A percentile compares a stretch with the other conserved stretches of the same genome.
Evolutionary conservation across 2,329 filamentous ascomycete species (phyloP).

Genomic region (Biscogniauxia mediterranea): DNA sequence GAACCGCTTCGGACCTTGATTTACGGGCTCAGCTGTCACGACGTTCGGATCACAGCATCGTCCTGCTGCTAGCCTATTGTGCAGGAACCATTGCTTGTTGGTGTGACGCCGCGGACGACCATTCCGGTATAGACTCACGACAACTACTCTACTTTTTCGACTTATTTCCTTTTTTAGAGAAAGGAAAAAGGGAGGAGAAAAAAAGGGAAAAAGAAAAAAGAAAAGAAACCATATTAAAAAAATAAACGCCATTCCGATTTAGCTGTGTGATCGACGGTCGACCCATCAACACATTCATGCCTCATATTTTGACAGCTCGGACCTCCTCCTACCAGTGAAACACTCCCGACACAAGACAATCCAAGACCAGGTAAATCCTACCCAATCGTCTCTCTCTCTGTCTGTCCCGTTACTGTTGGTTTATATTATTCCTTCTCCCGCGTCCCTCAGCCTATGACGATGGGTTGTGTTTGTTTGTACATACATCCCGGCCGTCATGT

Average conservation of each 20-base stretch:
- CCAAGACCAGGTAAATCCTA: conserved; percentile 22
- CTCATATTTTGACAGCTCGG: conserved; percentile 19
- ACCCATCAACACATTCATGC: conserved; percentile 23
- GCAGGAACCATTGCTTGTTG: conserved; percentile 27
- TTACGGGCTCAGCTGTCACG: conserved; percentile 9
- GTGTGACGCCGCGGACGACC: conserved; percentile 18
- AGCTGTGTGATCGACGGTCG: conserved; percentile 26
- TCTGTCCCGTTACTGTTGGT: neutral
- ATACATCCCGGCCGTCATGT: conserved; percentile 6
- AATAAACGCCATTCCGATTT: conserved; percentile 11
- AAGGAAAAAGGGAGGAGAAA: neutral
- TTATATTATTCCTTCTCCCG: conserved; percentile 9
- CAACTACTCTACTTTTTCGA: neutral
- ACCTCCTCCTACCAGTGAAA: conserved; percentile 26
- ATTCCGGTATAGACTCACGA: neutral
- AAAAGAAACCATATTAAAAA: neutral
- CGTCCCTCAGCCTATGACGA: neutral
- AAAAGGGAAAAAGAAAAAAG: neutral
- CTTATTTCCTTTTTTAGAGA: conserved; percentile 1
- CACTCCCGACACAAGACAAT: conserved; percentile 26
- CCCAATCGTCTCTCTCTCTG: conserved; percentile 11
- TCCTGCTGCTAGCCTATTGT: conserved; percentile 27
- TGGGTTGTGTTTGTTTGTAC: neutral
- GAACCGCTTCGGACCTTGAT: neutral
- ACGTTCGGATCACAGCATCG: conserved; percentile 27